Percentiles rank a stretch among this genome's conserved stretches.
Conservation (phyloP, 257 asterid species). For the Fraxinus americana region DNA sequence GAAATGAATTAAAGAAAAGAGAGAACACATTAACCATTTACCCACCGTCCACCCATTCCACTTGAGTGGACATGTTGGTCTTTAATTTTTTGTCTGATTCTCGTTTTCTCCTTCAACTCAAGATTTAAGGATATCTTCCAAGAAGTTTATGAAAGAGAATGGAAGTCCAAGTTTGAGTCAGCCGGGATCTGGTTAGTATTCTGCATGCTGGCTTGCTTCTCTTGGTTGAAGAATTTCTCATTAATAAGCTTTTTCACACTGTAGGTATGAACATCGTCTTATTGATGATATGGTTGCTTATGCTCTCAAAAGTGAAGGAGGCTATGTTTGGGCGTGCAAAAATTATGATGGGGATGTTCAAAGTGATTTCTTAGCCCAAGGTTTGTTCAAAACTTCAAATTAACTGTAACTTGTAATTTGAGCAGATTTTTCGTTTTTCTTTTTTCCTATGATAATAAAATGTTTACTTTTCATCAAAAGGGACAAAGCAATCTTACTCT, state of each 20-base stretch:
- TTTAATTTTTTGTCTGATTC: conserved; percentile 1
- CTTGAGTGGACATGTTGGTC: background rate
- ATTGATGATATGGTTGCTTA: conserved; percentile 99
- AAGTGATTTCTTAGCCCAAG: conserved; percentile 98
- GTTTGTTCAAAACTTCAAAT: conserved; percentile 34
- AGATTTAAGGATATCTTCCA: conserved; percentile 96
- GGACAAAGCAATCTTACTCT: conserved; percentile 2
- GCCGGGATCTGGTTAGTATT: conserved; percentile 76
- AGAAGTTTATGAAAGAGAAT: conserved; percentile 84
- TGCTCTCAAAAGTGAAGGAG: conserved; percentile 96
- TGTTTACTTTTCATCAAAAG: background rate
- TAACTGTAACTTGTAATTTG: background rate
- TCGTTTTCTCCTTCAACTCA: conserved; percentile 13
- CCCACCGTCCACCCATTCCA: background rate
- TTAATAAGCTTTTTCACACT: conserved; percentile 16
- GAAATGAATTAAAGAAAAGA: too few relatives aligned
- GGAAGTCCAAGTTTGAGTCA: conserved; percentile 84
- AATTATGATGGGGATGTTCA: conserved; percentile 98
- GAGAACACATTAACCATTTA: background rate
- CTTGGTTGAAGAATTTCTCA: background rate
- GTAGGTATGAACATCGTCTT: conserved; percentile 97
- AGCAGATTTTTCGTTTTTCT: background rate
- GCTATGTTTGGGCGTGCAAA: conserved; percentile 99
- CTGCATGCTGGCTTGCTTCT: background rate
- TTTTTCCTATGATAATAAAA: background rate